These are phyloP conservation scores for Xylaria longipes DNA, from an alignment of 495 filamentous ascomycete species.

Conservation along the genomic window DNA sequence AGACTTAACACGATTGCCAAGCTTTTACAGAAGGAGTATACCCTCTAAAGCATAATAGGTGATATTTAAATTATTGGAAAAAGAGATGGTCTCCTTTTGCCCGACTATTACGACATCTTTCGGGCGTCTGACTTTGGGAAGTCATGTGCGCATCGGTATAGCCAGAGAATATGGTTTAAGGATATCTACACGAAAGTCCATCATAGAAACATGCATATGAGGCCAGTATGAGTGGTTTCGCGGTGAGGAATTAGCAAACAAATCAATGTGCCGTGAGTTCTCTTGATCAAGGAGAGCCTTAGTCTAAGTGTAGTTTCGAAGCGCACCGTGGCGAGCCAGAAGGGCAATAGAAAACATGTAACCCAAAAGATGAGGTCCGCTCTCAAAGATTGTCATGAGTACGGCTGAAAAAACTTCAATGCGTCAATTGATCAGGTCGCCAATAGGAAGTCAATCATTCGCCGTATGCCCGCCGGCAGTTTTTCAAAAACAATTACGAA, in stretches of 20 bases:
- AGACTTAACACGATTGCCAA: conserved; percentile 95
- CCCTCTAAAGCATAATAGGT: conserved; percentile 46
- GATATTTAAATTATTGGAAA: background rate
- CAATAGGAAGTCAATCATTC: background rate
- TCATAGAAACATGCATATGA: background rate
- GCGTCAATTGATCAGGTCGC: background rate
- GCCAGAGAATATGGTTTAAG: background rate
- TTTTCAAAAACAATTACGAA: background rate
- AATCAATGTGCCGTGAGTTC: background rate
- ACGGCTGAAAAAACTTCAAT: background rate
- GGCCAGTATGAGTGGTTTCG: background rate
- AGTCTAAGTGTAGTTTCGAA: background rate
- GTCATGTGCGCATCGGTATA: background rate
- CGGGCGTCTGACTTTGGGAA: background rate
- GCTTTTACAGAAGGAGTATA: conserved; percentile 90
- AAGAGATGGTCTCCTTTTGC: background rate
- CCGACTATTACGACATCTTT: background rate
- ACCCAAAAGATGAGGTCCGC: background rate
- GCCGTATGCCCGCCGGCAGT: background rate
- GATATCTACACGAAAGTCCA: background rate
- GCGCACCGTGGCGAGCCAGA: background rate
- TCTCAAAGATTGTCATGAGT: background rate
- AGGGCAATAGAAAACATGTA: background rate
- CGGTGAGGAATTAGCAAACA: background rate
- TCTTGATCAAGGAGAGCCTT: background rate